phyloP scores from a whole-genome alignment of 2,329 filamentous ascomycete species.

The Chrysosporium keratinophilum region DNA sequence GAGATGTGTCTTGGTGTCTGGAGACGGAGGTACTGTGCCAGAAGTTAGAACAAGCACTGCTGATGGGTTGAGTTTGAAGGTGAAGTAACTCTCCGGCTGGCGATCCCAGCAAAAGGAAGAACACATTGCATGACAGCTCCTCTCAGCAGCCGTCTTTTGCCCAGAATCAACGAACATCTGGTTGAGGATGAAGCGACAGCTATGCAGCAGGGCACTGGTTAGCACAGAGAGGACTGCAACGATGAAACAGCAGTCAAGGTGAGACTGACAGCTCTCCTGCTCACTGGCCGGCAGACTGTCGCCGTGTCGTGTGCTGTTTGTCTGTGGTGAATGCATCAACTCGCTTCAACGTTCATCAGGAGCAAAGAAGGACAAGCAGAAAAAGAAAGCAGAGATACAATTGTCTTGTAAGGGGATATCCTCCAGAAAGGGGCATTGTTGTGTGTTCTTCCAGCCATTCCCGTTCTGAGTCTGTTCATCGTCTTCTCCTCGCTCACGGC shows the following conservation, averaged over 20 bases:
- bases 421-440: neutral
- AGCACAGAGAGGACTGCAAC: neutral
- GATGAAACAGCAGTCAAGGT: neutral
- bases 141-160: neutral
- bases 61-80: too few relatives aligned
- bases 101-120: too few relatives aligned
- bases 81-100: too few relatives aligned
- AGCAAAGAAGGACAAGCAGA: neutral
- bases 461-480: neutral
- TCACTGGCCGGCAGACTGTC: neutral
- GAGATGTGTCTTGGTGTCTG: neutral
- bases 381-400: neutral
- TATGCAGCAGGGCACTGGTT: neutral
- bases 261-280: neutral
- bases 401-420: neutral
- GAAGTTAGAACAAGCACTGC: too few relatives aligned
- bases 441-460: constrained; percentile 11
- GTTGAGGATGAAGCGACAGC: neutral
- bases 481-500: neutral
- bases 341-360: neutral
- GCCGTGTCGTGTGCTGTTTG: neutral
- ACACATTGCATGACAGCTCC: neutral
- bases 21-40: too few relatives aligned
- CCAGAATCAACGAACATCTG: neutral
- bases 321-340: neutral